Evolutionary conservation across 768 basidiomycete genomes (phyloP).

Genomic region (Xerocomellus amylosporus): DNA sequence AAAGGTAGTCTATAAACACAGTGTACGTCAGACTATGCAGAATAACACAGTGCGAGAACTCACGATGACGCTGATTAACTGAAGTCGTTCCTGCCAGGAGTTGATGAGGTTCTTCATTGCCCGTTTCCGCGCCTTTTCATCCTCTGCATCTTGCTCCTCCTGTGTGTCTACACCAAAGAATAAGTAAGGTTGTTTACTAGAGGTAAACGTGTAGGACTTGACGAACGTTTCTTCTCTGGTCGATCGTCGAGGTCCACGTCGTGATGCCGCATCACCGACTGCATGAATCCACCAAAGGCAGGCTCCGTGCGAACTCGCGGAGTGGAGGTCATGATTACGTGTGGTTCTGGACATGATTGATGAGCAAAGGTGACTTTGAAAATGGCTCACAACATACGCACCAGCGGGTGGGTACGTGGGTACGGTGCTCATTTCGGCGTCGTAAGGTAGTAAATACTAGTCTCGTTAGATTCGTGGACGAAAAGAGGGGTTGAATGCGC

Average conservation of each 20-base stretch:
- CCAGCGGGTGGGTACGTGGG: slow-evolving; percentile 7
- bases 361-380: background rate
- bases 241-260: slow-evolving; percentile 7
- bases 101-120: slow-evolving; percentile 52
- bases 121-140: slow-evolving; percentile 43
- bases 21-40: background rate
- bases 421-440: slow-evolving; percentile 10
- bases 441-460: background rate
- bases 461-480: slow-evolving; percentile 1
- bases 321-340: slow-evolving; percentile 10
- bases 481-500: background rate
- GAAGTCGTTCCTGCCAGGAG: slow-evolving; percentile 62
- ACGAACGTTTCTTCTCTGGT: slow-evolving; percentile 23
- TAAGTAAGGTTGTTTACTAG: background rate
- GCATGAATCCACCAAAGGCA: slow-evolving; percentile 17
- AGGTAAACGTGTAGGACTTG: background rate
- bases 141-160: slow-evolving; percentile 47
- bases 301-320: slow-evolving; percentile 22
- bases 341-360: slow-evolving; percentile 4
- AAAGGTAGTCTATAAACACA: slow-evolving; percentile 53
- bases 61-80: slow-evolving; percentile 59
- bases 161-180: slow-evolving; percentile 38
- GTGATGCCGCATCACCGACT: slow-evolving; percentile 17
- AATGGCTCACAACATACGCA: background rate
- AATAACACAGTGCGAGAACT: slow-evolving; percentile 18